Percentiles rank a stretch among this genome's conserved stretches.
These are phyloP conservation scores for Acanthamoeba lenticulata DNA, from an alignment of 208 protist genomes.

Conservation along the genomic window DNA sequence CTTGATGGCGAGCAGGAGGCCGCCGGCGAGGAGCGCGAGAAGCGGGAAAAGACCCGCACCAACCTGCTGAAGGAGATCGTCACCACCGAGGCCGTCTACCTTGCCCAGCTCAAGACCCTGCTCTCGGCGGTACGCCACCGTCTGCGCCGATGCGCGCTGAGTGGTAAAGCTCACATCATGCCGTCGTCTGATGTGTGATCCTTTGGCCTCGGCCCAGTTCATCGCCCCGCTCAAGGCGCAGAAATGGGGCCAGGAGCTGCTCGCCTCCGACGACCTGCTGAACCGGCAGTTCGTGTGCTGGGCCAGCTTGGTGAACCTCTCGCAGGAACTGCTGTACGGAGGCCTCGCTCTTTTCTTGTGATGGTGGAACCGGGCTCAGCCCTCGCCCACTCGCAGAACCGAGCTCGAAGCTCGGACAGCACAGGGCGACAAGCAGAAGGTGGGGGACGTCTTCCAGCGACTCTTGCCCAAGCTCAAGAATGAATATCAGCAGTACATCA, in stretches of 20 bases:
- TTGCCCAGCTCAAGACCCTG: neutral
- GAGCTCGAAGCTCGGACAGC: neutral
- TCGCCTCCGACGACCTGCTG: neutral
- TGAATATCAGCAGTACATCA: conserved; percentile 8
- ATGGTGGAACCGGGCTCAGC: too few relatives aligned
- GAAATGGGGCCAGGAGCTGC: neutral
- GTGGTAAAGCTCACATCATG: neutral
- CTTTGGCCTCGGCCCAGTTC: too few relatives aligned
- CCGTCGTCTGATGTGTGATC: neutral
- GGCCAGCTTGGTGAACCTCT: neutral
- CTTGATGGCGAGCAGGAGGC: too few relatives aligned
- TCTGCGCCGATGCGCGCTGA: neutral
- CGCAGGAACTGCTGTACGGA: neutral
- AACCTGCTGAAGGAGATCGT: neutral
- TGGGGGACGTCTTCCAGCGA: neutral
- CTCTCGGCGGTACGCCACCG: neutral
- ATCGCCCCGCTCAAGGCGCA: neutral
- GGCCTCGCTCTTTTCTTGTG: neutral
- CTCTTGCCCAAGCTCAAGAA: neutral
- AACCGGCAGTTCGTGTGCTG: neutral
- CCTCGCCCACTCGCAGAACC: neutral
- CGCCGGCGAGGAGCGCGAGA: neutral
- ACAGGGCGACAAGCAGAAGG: neutral
- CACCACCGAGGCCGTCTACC: neutral
- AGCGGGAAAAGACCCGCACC: neutral